Evolutionary conservation across 2,329 filamentous ascomycete species (phyloP).

Genomic region (Beauveria sp.): DNA sequence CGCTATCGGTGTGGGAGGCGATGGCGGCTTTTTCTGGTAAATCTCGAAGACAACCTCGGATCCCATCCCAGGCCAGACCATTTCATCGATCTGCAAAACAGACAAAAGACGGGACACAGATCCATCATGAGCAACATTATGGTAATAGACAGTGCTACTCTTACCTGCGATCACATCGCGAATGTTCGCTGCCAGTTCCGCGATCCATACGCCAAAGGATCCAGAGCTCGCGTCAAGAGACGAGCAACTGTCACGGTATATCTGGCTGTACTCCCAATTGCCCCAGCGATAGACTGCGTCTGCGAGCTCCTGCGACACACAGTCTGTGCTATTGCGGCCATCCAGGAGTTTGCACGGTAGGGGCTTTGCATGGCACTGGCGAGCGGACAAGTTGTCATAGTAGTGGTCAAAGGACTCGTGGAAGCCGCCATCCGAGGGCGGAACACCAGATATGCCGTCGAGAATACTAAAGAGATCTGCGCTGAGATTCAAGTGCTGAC

Average conservation of each 20-base stretch:
- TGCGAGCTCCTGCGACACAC: conserved; percentile 55
- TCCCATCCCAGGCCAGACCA: conserved; percentile 84
- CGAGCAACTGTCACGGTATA: conserved; percentile 60
- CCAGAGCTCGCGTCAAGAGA: conserved; percentile 55
- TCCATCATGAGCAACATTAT: conserved; percentile 78
- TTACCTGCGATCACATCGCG: conserved; percentile 40
- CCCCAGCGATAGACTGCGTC: conserved; percentile 68
- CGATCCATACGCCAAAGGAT: conserved; percentile 65
- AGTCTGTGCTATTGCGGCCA: conserved; percentile 40
- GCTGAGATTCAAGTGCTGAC: conserved; percentile 52
- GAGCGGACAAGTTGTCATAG: conserved; percentile 73
- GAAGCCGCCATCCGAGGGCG: conserved; percentile 49
- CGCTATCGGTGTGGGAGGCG: conserved; percentile 13
- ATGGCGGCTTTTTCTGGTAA: conserved; percentile 37
- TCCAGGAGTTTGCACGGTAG: conserved; percentile 56
- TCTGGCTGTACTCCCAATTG: conserved; percentile 72
- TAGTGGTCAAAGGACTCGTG: conserved; percentile 73
- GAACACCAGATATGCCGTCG: conserved; percentile 62
- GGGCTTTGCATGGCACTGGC: conserved; percentile 67
- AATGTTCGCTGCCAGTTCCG: conserved; percentile 61
- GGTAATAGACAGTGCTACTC: conserved; percentile 46
- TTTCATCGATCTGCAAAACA: conserved; percentile 62
- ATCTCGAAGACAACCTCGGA: conserved; percentile 71
- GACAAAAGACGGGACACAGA: conserved; percentile 59
- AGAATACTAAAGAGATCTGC: conserved; percentile 48